Percentiles rank a stretch among this genome's conserved stretches.
These are phyloP conservation scores for Chlorokybus atmophyticus DNA, from an alignment of 139 green algal genomes.

Conservation along the genomic window DNA sequence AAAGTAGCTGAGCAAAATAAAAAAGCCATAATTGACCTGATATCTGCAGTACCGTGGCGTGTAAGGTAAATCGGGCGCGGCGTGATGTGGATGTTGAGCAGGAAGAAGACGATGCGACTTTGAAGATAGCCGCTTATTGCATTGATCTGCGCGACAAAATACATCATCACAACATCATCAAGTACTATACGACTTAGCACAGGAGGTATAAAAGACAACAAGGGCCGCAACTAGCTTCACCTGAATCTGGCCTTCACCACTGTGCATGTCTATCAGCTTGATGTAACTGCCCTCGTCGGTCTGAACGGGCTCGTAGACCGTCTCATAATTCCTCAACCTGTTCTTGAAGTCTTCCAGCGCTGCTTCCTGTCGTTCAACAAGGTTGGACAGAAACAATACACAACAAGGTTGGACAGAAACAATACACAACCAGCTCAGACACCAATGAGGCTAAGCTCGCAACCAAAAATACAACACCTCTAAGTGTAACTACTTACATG, in stretches of 20 bases:
- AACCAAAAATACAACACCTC: background rate
- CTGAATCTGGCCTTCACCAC: constrained; percentile 22
- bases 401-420: too few relatives aligned
- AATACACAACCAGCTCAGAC: too few relatives aligned
- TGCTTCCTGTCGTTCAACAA: too few relatives aligned
- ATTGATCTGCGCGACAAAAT: constrained; percentile 70
- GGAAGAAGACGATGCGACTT: constrained; percentile 87
- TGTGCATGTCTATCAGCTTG: constrained; percentile 89
- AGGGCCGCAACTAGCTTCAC: too few relatives aligned
- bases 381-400: too few relatives aligned
- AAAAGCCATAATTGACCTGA: too few relatives aligned
- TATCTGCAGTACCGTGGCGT: too few relatives aligned
- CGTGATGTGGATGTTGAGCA: constrained; percentile 38
- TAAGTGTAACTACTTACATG: constrained; percentile 21
- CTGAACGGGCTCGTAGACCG: constrained; percentile 74
- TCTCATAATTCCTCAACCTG: constrained; percentile 72
- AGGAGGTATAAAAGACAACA: too few relatives aligned
- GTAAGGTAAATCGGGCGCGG: constrained; percentile 26
- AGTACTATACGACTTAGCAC: too few relatives aligned
- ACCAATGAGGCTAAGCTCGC: too few relatives aligned
- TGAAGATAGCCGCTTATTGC: constrained; percentile 90
- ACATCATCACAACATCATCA: background rate
- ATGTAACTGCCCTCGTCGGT: constrained; percentile 56
- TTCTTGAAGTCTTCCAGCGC: constrained; percentile 64
- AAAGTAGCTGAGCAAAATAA: too few relatives aligned